Evolutionary conservation across 805 yeast genomes (phyloP).

Genomic region (Candida lessepsii): DNA sequence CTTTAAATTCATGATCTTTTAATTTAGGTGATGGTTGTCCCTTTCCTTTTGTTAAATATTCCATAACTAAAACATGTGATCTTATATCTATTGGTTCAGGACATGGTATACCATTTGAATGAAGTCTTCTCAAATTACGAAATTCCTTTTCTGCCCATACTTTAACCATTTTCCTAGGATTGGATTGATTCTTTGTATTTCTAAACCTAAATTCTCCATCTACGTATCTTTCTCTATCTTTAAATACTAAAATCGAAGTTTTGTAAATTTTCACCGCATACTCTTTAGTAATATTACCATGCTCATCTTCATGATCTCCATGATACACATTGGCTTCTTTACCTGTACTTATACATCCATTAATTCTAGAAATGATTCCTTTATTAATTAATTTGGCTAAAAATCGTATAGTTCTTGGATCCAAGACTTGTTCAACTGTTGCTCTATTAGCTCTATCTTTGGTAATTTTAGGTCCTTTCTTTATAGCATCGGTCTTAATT

Average conservation of each 20-base stretch:
- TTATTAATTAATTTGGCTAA: constrained; percentile 77
- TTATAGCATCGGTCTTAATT: constrained; percentile 62
- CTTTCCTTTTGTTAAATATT: constrained; percentile 71
- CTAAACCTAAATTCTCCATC: constrained; percentile 94
- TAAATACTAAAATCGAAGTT: constrained; percentile 94
- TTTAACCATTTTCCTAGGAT: constrained; percentile 96
- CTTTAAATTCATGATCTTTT: constrained; percentile 75
- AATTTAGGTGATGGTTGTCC: constrained; percentile 92
- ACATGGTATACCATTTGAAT: constrained; percentile 79
- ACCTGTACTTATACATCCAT: constrained; percentile 95
- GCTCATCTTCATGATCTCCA: constrained; percentile 68
- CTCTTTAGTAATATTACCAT: constrained; percentile 46
- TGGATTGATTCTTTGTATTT: constrained; percentile 78
- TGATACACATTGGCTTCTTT: constrained; percentile 97
- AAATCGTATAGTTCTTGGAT: constrained; percentile 88
- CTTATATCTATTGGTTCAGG: constrained; percentile 90
- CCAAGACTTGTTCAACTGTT: constrained; percentile 94
- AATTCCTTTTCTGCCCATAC: constrained; percentile 99
- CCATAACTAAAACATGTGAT: constrained; percentile 93
- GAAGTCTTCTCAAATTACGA: constrained; percentile 81
- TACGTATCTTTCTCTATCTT: constrained; percentile 93
- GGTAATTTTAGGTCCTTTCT: constrained; percentile 56
- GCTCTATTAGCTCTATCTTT: constrained; percentile 92
- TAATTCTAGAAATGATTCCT: constrained; percentile 79
- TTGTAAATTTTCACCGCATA: constrained; percentile 92